Percentiles rank a stretch among this genome's conserved stretches.
Conservation (phyloP, 805 yeast genomes). For the Starmera amethionina region DNA sequence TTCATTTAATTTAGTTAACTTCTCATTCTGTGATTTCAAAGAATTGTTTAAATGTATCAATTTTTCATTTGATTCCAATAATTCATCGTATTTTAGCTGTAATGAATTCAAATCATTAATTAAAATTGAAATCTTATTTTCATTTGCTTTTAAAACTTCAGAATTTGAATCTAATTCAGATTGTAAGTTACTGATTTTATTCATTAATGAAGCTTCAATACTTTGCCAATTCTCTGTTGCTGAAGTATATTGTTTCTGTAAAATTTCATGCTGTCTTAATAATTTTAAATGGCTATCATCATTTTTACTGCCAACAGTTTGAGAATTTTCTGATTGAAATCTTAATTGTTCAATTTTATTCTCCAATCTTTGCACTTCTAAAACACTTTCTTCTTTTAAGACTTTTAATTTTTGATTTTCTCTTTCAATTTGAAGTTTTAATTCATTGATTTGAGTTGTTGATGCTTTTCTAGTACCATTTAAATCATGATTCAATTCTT, state of each 20-base stretch:
- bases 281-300: constrained; percentile 34
- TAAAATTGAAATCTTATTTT: constrained; percentile 9
- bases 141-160: constrained; percentile 16
- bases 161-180: constrained; percentile 31
- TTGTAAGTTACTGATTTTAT: constrained; percentile 35
- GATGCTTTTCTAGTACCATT: constrained; percentile 13
- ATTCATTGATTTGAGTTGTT: constrained; percentile 18
- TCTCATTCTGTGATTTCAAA: constrained; percentile 9
- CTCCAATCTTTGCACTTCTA: constrained; percentile 53
- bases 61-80: constrained; percentile 15
- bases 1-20: constrained; percentile 11
- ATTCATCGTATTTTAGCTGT: constrained; percentile 17
- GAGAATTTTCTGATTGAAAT: constrained; percentile 42
- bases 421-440: constrained; percentile 22
- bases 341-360: constrained; percentile 61
- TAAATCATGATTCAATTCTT: constrained; percentile 13
- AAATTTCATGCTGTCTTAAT: constrained; percentile 37
- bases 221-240: constrained; percentile 78
- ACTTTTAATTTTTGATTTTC: constrained; percentile 24
- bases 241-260: constrained; percentile 64
- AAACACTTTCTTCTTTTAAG: constrained; percentile 13
- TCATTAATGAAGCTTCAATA: constrained; percentile 57
- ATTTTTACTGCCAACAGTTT: constrained; percentile 18
- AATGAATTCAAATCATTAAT: constrained; percentile 22
- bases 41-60: constrained; percentile 22